Evolutionary conservation across 371 early-diverging fungal species (phyloP).

Genomic region (Caulochytrium protostelioides): DNA sequence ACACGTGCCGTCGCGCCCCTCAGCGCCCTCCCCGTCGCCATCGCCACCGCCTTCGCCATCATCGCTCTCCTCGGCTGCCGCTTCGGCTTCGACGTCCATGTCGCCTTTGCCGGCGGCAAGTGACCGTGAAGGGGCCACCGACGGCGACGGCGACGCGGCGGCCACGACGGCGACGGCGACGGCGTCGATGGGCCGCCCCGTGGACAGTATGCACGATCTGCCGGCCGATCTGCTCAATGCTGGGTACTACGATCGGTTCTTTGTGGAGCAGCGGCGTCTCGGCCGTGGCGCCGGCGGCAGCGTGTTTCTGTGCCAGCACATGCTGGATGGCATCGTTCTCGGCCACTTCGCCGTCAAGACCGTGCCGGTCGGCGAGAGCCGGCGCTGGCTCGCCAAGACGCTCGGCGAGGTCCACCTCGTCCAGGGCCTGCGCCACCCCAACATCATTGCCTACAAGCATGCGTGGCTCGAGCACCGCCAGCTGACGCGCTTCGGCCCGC

Average conservation of each 20-base stretch:
- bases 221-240: conserved; percentile 17
- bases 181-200: no score
- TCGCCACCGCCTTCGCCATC: no score
- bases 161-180: no score
- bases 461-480: conserved; percentile 47
- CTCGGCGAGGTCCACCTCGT: conserved; percentile 75
- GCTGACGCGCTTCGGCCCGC: conserved; percentile 51
- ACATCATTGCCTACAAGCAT: conserved; percentile 85
- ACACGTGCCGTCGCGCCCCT: no score
- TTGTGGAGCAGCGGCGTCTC: conserved; percentile 57
- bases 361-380: conserved; percentile 74
- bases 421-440: conserved; percentile 66
- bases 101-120: no score
- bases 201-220: neutral
- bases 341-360: conserved; percentile 78
- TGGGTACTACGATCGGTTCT: conserved; percentile 88
- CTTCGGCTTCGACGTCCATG: no score
- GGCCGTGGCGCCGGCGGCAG: conserved; percentile 79
- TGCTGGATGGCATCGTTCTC: conserved; percentile 39
- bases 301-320: conserved; percentile 69
- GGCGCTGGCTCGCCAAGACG: conserved; percentile 81
- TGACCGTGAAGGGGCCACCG: no score
- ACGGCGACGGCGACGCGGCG: no score
- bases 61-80: no score
- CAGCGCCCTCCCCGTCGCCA: no score